Evolutionary conservation across 2,329 filamentous ascomycete genomes (phyloP), one percentile per base, ranked within the genome.

Genomic region (Phaeophleospora eucalypticola): DNA sequence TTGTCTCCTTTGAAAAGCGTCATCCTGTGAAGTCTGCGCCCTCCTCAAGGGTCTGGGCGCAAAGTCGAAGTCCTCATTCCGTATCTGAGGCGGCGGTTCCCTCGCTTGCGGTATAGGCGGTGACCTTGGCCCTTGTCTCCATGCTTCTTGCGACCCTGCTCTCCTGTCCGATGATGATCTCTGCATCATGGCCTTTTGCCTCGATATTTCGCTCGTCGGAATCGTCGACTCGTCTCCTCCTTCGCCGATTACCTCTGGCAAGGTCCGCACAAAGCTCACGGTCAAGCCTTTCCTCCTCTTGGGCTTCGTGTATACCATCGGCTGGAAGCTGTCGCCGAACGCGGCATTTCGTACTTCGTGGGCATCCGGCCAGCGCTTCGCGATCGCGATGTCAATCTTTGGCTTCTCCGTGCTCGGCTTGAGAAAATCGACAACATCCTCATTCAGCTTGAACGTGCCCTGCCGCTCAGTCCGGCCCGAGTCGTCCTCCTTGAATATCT

Each of bases 141-240:
- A 36, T 19, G 46, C 46, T 29, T 43, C 46, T n/a, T 33, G 19
- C n/a, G 43, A 39, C 32, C 27, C 61, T 54, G 43, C 51, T 33
- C 48, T 49, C 36, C 60, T 46, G 35, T 61, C 63, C 21, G 61
- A 60, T 36, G 56, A 52, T 6, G 60, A 64, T 33, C 62, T 48
- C 29, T 45, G 36, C 47, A 62, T 46, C 19, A 44, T 53, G 7
- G 56, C 65, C 66, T 78, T 83, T 52, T 71, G 73, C 63, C 73
- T 76, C 4, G 81, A 83, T 45, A 95, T 84, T 62, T 93, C 86
- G 16, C 81, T 73, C 1, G 83, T 79, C 1, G 87, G 86, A 7
- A 78, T 71, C 44, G 87, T 82, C 45, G 86, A 84, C 66, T 95
- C 89, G 61, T 96, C 91, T 27, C 91, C 91, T 48, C 91, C 91